A percentile compares a stretch with the other conserved stretches of the same genome.
phyloP scores from a whole-genome alignment of 768 basidiomycete species.

The Auricularia auricula-judae region DNA sequence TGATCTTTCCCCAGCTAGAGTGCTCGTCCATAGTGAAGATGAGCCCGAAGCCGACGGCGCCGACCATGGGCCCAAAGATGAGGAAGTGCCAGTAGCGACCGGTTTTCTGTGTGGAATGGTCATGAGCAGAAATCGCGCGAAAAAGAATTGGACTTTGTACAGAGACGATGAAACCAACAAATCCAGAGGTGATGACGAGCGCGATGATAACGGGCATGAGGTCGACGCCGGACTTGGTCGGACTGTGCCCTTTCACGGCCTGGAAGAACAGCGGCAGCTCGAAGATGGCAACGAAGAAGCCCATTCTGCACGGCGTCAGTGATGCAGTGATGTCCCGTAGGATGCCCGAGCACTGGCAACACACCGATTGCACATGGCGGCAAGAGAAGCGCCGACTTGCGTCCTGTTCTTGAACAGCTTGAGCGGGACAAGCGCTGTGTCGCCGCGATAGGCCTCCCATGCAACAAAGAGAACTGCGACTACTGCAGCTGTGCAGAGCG shows the following conservation, averaged over 20 bases:
- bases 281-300: conserved; percentile 4
- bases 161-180: conserved; percentile 17
- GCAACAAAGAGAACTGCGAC: conserved; percentile 19
- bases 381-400: conserved; percentile 18
- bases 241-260: conserved; percentile 20
- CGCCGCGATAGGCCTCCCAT: conserved; percentile 24
- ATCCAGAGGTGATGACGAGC: conserved; percentile 18
- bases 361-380: conserved; percentile 8
- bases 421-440: conserved; percentile 28
- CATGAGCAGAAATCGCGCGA: too few relatives aligned
- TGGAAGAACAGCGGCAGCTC: conserved; percentile 22
- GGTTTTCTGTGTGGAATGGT: not conserved
- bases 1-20: conserved; percentile 15
- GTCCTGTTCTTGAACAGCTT: conserved; percentile 21
- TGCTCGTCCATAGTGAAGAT: conserved; percentile 22
- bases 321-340: conserved; percentile 12
- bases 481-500: conserved; percentile 8
- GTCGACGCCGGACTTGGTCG: conserved; percentile 28
- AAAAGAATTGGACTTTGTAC: not conserved
- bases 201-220: conserved; percentile 28
- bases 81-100: conserved; percentile 23
- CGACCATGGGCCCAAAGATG: conserved; percentile 19
- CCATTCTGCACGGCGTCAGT: conserved; percentile 3
- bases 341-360: conserved; percentile 14
- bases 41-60: conserved; percentile 25